Evolutionary conservation across 2,329 filamentous ascomycete genomes (phyloP).

Genomic region (Aspergillus sp.): DNA sequence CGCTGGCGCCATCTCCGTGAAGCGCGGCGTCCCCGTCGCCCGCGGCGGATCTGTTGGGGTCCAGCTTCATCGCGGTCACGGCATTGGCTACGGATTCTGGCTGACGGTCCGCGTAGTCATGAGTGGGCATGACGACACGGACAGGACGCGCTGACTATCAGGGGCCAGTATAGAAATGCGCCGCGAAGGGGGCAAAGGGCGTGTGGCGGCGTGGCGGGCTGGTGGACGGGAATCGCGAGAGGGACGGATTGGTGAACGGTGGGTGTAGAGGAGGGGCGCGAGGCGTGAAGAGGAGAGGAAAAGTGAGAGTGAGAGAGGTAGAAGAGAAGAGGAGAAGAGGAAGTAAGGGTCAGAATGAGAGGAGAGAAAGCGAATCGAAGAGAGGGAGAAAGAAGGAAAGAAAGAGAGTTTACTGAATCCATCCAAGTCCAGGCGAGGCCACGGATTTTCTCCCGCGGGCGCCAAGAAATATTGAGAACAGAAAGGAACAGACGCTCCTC

Average conservation of each 20-base stretch:
- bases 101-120: slow-evolving; percentile 40
- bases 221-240: neutral
- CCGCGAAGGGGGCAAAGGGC: slow-evolving; percentile 5
- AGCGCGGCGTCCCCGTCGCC: no score
- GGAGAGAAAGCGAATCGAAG: neutral
- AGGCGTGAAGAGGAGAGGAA: slow-evolving; percentile 3
- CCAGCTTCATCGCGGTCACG: slow-evolving; percentile 36
- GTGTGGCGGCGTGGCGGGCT: neutral
- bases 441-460: slow-evolving; percentile 1
- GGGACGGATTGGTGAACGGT: neutral
- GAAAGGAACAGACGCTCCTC: no score
- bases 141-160: slow-evolving; percentile 22
- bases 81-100: slow-evolving; percentile 33
- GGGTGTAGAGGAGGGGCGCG: neutral
- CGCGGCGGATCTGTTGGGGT: slow-evolving; percentile 20
- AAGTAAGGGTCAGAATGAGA: neutral
- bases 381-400: neutral
- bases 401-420: neutral
- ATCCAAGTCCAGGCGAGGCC: neutral
- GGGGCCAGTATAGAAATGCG: slow-evolving; percentile 15
- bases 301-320: slow-evolving; percentile 2
- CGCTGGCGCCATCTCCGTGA: slow-evolving; percentile 19
- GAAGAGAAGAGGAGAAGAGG: neutral
- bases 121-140: slow-evolving; percentile 42
- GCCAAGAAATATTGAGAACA: neutral